phyloP scores from a whole-genome alignment of 2,329 filamentous ascomycete genomes.

The Drechmeria coniospora region DNA sequence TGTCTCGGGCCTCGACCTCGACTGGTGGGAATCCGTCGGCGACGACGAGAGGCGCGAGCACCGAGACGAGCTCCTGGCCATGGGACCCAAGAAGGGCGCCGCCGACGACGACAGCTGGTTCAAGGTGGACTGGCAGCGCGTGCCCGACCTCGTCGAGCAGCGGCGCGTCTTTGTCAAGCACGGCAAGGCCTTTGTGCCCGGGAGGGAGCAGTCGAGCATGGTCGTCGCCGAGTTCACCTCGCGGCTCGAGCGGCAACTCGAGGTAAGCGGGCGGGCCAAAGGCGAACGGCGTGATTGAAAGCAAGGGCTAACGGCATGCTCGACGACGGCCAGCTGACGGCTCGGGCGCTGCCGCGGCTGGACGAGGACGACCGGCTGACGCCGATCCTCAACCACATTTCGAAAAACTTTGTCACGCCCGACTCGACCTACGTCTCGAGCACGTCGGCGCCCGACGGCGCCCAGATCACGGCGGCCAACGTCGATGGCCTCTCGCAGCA shows the following conservation, averaged over 20 bases:
- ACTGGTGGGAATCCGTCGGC: conserved; percentile 79
- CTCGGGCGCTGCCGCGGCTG: conserved; percentile 76
- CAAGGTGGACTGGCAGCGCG: conserved; percentile 90
- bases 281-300: too few species aligned
- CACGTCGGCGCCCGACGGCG: conserved; percentile 48
- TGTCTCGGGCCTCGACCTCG: conserved; percentile 58
- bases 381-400: conserved; percentile 58
- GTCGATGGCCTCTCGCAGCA: conserved; percentile 67
- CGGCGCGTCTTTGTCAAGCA: conserved; percentile 60
- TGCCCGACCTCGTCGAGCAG: conserved; percentile 76
- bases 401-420: conserved; percentile 87
- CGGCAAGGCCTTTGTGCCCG: conserved; percentile 85
- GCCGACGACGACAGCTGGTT: conserved; percentile 77
- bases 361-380: conserved; percentile 89
- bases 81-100: conserved; percentile 20
- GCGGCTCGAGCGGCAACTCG: conserved; percentile 65
- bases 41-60: conserved; percentile 63
- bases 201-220: conserved; percentile 74
- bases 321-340: conserved; percentile 51
- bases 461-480: conserved; percentile 61
- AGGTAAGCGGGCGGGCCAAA: conserved; percentile 35
- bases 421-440: conserved; percentile 61
- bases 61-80: conserved; percentile 43
- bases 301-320: too few species aligned
- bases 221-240: conserved; percentile 75